These are phyloP conservation scores for Calonectria hongkongensis DNA, from an alignment of 2,329 filamentous ascomycete species.

Conservation along the genomic window DNA sequence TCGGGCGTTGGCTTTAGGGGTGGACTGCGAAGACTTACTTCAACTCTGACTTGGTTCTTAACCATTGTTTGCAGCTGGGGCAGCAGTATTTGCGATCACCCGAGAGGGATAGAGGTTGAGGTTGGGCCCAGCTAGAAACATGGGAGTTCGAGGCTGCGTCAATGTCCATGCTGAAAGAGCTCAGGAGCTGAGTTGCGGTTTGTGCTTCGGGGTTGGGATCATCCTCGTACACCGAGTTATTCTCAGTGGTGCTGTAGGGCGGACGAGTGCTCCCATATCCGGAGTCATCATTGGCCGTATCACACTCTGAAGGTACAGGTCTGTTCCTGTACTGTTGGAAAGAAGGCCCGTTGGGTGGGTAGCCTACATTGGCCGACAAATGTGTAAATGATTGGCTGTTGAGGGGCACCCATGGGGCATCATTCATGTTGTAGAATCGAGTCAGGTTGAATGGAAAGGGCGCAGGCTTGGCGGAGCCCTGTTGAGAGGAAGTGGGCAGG, in stretches of 20 bases:
- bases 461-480: conserved; percentile 34
- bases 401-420: conserved; percentile 65
- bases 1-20: background rate
- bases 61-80: conserved; percentile 60
- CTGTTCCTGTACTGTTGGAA: conserved; percentile 54
- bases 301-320: conserved; percentile 62
- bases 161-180: conserved; percentile 52
- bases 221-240: conserved; percentile 66
- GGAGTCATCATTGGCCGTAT: conserved; percentile 65
- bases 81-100: conserved; percentile 58
- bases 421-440: conserved; percentile 62
- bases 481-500: background rate
- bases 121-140: conserved; percentile 33
- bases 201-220: conserved; percentile 64
- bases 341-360: conserved; percentile 30
- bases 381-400: conserved; percentile 54
- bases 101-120: conserved; percentile 44
- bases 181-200: conserved; percentile 60
- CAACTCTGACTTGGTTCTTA: conserved; percentile 73
- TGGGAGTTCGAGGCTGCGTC: conserved; percentile 16
- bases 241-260: conserved; percentile 67
- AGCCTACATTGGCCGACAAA: conserved; percentile 42
- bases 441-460: conserved; percentile 51
- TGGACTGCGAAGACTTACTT: conserved; percentile 63
- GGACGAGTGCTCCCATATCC: conserved; percentile 66